A percentile compares a stretch with the other conserved stretches of the same genome.
phyloP scores from a whole-genome alignment of 352 stramenopile genomes.

The Phytophthora megakarya region DNA sequence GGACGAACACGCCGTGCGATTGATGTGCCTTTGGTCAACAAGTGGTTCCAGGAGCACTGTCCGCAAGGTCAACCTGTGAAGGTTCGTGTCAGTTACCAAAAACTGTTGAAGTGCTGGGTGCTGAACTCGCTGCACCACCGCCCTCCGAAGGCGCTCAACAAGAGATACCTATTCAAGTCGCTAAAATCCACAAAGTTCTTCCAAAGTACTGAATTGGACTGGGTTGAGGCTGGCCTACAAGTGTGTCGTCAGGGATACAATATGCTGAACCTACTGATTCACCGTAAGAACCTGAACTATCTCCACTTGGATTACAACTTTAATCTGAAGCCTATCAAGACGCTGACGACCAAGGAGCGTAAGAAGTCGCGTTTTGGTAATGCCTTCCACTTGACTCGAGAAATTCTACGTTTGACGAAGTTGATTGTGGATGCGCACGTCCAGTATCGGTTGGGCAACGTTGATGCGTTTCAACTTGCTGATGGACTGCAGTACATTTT shows the following conservation, averaged over 20 bases:
- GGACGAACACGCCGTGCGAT: conserved; percentile 95
- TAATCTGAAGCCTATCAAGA: conserved; percentile 99
- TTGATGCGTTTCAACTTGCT: conserved; percentile 99
- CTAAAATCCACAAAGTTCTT: conserved; percentile 99
- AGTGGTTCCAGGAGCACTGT: conserved; percentile 99
- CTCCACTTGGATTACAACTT: conserved; percentile 99
- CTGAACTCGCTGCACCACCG: conserved; percentile 97
- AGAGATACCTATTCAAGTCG: conserved; percentile 98
- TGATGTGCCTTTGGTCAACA: conserved; percentile 98
- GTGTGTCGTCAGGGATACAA: conserved; percentile 99
- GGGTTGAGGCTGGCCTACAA: conserved; percentile 98
- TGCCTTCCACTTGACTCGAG: conserved; percentile 95
- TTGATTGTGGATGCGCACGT: conserved; percentile 99
- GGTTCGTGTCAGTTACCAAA: conserved; percentile 99
- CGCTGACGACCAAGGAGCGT: conserved; percentile 99
- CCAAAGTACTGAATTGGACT: conserved; percentile 99
- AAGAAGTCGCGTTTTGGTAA: conserved; percentile 99
- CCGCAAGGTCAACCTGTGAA: conserved; percentile 98
- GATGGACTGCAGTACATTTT: conserved; percentile 99
- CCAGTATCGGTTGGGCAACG: conserved; percentile 99
- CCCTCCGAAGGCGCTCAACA: conserved; percentile 94
- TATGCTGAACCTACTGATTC: conserved; percentile 99
- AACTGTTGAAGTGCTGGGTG: conserved; percentile 99
- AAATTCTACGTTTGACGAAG: conserved; percentile 99
- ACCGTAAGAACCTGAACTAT: conserved; percentile 99